Percentiles rank a stretch among this genome's conserved stretches.
Conservation (phyloP, 805 yeast species). For the Jamesozyma piceae region DNA sequence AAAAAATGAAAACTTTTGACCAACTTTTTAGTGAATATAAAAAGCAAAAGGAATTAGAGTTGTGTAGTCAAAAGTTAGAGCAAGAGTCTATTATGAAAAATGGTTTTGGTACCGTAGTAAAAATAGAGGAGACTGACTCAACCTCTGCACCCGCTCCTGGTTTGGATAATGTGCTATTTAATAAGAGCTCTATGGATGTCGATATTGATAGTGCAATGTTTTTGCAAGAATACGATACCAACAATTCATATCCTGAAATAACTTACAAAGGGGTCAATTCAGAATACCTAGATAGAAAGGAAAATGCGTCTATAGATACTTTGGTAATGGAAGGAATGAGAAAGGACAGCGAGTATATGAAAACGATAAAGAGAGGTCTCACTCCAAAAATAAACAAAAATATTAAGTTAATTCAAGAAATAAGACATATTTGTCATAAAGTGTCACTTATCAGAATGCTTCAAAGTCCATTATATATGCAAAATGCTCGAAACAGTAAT, state of each 20-base stretch:
- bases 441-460: constrained; percentile 80
- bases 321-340: constrained; percentile 31
- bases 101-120: constrained; percentile 25
- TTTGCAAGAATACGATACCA: constrained; percentile 73
- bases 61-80: constrained; percentile 21
- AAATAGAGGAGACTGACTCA: constrained; percentile 28
- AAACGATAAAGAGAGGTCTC: constrained; percentile 45
- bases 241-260: constrained; percentile 69
- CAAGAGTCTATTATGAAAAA: constrained; percentile 35
- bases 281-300: constrained; percentile 37
- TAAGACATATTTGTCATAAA: constrained; percentile 79
- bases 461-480: constrained; percentile 39
- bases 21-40: constrained; percentile 25
- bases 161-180: constrained; percentile 15
- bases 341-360: constrained; percentile 29
- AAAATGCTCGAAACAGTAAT: constrained; percentile 9
- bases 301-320: constrained; percentile 36
- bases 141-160: constrained; percentile 1
- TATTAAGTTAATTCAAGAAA: constrained; percentile 74
- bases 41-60: constrained; percentile 25
- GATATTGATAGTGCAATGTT: constrained; percentile 53
- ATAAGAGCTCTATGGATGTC: constrained; percentile 34
- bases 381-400: constrained; percentile 53
- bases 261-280: constrained; percentile 44
- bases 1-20: constrained; percentile 53